A percentile compares a stretch with the other conserved stretches of the same genome.
phyloP scores from a whole-genome alignment of 257 asterid species.

The Capsicum rhomboideum region DNA sequence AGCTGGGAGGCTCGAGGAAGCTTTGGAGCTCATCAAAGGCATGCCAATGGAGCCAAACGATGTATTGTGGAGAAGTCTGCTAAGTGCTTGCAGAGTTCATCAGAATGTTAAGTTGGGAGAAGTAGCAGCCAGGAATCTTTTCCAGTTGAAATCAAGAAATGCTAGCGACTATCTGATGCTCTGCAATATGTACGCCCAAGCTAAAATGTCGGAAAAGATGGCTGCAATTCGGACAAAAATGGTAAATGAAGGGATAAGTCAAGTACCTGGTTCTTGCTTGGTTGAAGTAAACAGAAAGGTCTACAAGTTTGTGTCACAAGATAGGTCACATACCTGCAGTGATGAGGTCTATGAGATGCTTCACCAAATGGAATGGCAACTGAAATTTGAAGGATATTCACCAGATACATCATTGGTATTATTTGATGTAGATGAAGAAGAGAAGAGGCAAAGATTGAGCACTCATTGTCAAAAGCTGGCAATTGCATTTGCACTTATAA shows the following conservation, averaged over 20 bases:
- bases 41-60: slow-evolving; percentile 64
- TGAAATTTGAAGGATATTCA: slow-evolving; percentile 69
- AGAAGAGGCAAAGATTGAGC: slow-evolving; percentile 52
- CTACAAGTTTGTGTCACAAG: slow-evolving; percentile 61
- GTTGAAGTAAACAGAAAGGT: slow-evolving; percentile 46
- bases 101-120: slow-evolving; percentile 44
- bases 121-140: slow-evolving; percentile 36
- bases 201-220: slow-evolving; percentile 47
- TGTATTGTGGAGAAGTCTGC: slow-evolving; percentile 67
- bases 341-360: slow-evolving; percentile 56
- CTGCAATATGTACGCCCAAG: slow-evolving; percentile 55
- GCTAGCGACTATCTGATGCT: slow-evolving; percentile 61
- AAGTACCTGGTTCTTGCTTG: slow-evolving; percentile 46
- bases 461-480: slow-evolving; percentile 76
- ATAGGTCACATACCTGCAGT: slow-evolving; percentile 30
- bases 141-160: slow-evolving; percentile 25
- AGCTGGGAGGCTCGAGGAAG: slow-evolving; percentile 47
- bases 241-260: slow-evolving; percentile 27
- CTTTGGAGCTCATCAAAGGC: slow-evolving; percentile 40
- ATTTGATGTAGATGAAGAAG: slow-evolving; percentile 69
- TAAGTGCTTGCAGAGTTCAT: slow-evolving; percentile 56
- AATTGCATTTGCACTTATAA: slow-evolving; percentile 59
- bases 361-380: slow-evolving; percentile 88
- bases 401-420: slow-evolving; percentile 54
- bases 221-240: slow-evolving; percentile 31